Evolutionary conservation across 2,329 filamentous ascomycete genomes (phyloP), one percentile per base, ranked within the genome.

Genomic region (Calonectria leucothoes): DNA sequence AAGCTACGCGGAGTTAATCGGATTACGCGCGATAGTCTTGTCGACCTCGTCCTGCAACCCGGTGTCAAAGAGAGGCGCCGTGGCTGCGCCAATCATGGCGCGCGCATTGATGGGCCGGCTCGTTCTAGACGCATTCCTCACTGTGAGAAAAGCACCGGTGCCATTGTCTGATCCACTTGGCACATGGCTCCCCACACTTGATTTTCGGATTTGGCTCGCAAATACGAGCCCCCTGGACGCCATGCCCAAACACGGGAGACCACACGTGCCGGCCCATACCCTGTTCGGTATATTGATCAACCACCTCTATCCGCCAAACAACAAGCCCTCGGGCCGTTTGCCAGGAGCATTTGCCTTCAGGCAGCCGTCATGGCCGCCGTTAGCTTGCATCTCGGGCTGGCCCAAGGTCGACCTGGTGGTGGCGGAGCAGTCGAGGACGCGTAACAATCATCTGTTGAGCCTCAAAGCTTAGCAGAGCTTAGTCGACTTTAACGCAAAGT

Each of bases 391-490:
- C 17, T 14, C 4, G 27, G 15, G 23, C 4, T 42, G 33, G 23
- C 55, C 14, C 33, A 39, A 27, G 1, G 14, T 15, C 55, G 23
- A 61, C 12, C n/a, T 39, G 25, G 55, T 61, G 55, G 55, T 61
- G 55, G 55, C 55, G 55, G 55, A 61, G 55, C 55, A 61, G 35
- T 33, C 51, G 23, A 39, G 55, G 55, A 61, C 55, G 55, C 55
- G 55, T 61, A 61, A 61, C 35, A 35, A 45, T 45, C n/a, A 23
- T n/a, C 7, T 27, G 52, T 61, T 61, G 55, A 61, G 55, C 55
- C 55, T 61, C 55, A 61, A 61, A 61, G 55, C 55, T 61, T 61
- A 61, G 55, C 55, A 61, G 27, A 61, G 35, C 55, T 61, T 61
- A 61, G 55, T 61, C 6, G n/a, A 37, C 55, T 27, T 61, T 61